Base-by-base conservation (phyloP, 768 basidiomycete species). In the Mycena crocata region DNA sequence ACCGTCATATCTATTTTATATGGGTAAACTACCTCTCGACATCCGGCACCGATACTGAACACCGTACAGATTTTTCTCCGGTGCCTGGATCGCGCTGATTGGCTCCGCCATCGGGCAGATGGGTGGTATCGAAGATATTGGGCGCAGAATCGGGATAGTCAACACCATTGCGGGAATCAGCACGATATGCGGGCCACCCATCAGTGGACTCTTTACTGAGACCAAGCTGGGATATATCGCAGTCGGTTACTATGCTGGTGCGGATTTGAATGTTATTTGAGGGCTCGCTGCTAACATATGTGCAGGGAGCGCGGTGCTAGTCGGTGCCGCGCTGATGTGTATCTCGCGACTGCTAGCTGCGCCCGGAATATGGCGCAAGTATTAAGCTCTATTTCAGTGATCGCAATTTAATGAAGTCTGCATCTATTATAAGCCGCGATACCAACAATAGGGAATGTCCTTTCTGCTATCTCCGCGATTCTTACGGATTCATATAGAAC, bases 171-270 rank as follows among this genome's bases (percentile, higher is more conserved):
- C 79, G 9, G 78, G 83, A 1, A 37, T 85, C 34, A 84, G 84
- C 14, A 81, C 83, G 0, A 70, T 86, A 17, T 77, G 75, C 6
- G 85, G 85, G 0, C 82, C 84, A 37, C 35, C 35, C 15, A 82
- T 87, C 59, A 83, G 83, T 5, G 85, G 86, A 0, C 79, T 80
- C 2, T 84, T 87, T 68, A 76, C 77, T 46, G 59, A 56, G 0
- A 68, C 78, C 1, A 78, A 81, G 4, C 72, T 74, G 7, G 74
- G 77, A 0, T 87, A 75, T 37, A 32, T 56, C 42, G 68, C 3
- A 5, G 72, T 77, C 5, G 76, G 79, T 8, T 78, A 69, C 62
- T 86, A 78, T 57, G 83, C 82, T 42, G 78, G 79, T 74, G 23
- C 52, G 74, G 59, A 32, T 21, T 12, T 37, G 8, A 13, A 17